These are phyloP conservation scores for Phytopythium kandeliae DNA, from an alignment of 352 stramenopile species.

Conservation along the genomic window DNA sequence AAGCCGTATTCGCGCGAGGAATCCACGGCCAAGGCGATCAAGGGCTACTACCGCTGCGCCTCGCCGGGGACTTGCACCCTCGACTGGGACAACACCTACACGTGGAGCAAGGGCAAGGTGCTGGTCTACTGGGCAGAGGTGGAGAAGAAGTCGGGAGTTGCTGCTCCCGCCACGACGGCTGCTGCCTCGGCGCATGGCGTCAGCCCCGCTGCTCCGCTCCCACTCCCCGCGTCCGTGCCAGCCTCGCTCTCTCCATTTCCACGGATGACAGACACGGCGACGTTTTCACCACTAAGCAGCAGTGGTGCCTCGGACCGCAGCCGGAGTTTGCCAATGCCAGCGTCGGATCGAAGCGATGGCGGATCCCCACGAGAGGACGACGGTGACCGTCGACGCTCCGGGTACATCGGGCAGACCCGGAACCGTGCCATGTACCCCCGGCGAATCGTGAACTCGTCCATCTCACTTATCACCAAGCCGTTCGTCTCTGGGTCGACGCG, in stretches of 20 bases:
- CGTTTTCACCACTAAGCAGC: neutral
- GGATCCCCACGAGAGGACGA: constrained; percentile 9
- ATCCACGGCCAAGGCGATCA: constrained; percentile 51
- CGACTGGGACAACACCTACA: constrained; percentile 83
- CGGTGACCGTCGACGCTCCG: constrained; percentile 35
- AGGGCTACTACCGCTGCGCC: constrained; percentile 50
- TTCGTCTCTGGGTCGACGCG: constrained; percentile 26
- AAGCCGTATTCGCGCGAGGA: constrained; percentile 66
- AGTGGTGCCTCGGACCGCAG: constrained; percentile 1
- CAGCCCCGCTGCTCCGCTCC: neutral
- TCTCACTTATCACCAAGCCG: constrained; percentile 68
- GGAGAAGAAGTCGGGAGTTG: constrained; percentile 15
- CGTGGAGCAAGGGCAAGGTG: constrained; percentile 71
- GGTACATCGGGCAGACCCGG: constrained; percentile 63
- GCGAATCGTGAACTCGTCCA: constrained; percentile 61
- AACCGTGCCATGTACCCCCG: constrained; percentile 56
- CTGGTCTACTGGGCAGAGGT: constrained; percentile 77
- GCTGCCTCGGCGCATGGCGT: neutral
- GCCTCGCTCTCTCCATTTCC: neutral
- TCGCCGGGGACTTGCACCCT: constrained; percentile 51
- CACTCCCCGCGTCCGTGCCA: neutral
- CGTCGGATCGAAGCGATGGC: neutral
- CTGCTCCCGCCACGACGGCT: neutral
- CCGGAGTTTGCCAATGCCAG: neutral
- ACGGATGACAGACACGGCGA: neutral